Evolutionary conservation across 305 asterid species (phyloP).

Genomic region (Solanum hybrid): DNA sequence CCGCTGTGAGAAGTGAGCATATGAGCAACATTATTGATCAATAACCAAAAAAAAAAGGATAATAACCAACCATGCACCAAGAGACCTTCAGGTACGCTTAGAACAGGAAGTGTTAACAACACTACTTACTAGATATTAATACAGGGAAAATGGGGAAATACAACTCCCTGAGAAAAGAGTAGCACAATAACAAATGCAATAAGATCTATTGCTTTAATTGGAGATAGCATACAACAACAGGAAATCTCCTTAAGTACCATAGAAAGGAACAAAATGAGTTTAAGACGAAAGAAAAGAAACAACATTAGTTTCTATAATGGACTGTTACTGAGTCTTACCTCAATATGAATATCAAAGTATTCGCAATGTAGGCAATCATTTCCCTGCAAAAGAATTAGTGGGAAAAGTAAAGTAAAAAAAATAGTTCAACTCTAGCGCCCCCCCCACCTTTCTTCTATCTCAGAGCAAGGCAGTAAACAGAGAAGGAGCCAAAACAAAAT

Average conservation of each 20-base stretch:
- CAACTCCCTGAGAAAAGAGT: not conserved
- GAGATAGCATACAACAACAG: not conserved
- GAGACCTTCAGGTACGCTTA: not conserved
- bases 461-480: not conserved
- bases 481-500: not conserved
- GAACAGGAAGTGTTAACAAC: not conserved
- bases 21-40: not conserved
- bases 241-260: not conserved
- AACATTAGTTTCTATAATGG: not conserved
- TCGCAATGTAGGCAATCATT: constrained; percentile 92
- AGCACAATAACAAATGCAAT: not conserved
- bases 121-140: not conserved
- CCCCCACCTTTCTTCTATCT: not conserved
- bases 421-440: not conserved
- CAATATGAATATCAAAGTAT: constrained; percentile 86
- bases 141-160: not conserved
- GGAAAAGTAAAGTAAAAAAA: constrained; percentile 11
- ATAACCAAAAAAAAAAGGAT: not conserved
- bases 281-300: not conserved
- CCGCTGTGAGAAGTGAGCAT: constrained; percentile 49
- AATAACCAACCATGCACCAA: not conserved
- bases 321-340: constrained; percentile 36
- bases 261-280: not conserved
- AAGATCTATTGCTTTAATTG: not conserved
- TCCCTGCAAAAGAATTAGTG: constrained; percentile 59